A percentile compares a stretch with the other conserved stretches of the same genome.
Evolutionary conservation across 2,329 filamentous ascomycete genomes (phyloP).

Genomic region (Colletotrichum sublineola): DNA sequence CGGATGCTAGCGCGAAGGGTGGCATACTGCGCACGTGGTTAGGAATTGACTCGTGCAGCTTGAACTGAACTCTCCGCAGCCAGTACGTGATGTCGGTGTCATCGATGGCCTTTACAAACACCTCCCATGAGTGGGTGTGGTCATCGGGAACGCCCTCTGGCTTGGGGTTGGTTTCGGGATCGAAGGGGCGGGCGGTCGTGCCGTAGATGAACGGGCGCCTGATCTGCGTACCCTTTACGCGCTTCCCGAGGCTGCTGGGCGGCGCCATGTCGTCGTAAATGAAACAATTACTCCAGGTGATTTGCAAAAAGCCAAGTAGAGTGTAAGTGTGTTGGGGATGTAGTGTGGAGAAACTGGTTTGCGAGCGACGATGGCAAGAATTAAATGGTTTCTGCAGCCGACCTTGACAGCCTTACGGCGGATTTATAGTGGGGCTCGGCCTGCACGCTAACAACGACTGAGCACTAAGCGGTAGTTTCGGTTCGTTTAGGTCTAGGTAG

Average conservation of each 20-base stretch:
- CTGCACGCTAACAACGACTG: neutral
- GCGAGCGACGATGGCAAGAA: slow-evolving; percentile 11
- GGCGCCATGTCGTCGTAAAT: slow-evolving; percentile 65
- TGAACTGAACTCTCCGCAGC: slow-evolving; percentile 97
- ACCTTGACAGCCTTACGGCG: slow-evolving; percentile 12
- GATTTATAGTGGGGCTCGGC: slow-evolving; percentile 6
- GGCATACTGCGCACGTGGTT: slow-evolving; percentile 83
- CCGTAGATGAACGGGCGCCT: slow-evolving; percentile 79
- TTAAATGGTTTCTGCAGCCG: slow-evolving; percentile 18
- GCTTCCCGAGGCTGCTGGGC: slow-evolving; percentile 69
- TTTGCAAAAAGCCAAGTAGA: neutral
- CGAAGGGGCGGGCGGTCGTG: slow-evolving; percentile 83
- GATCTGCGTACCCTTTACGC: slow-evolving; percentile 75
- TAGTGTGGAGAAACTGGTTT: slow-evolving; percentile 13
- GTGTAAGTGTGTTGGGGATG: slow-evolving; percentile 18
- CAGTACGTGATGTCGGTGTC: slow-evolving; percentile 94
- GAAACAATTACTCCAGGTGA: neutral
- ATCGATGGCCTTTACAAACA: slow-evolving; percentile 92
- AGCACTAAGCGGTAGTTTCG: neutral
- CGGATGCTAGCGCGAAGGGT: slow-evolving; percentile 17
- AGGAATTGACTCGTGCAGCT: slow-evolving; percentile 95
- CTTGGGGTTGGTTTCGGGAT: slow-evolving; percentile 82
- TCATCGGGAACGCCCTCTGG: slow-evolving; percentile 83
- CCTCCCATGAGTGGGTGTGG: slow-evolving; percentile 96
- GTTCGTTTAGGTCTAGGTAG: neutral